Evolutionary conservation across 768 basidiomycete species (phyloP).

Genomic region (Clathrus columnatus): DNA sequence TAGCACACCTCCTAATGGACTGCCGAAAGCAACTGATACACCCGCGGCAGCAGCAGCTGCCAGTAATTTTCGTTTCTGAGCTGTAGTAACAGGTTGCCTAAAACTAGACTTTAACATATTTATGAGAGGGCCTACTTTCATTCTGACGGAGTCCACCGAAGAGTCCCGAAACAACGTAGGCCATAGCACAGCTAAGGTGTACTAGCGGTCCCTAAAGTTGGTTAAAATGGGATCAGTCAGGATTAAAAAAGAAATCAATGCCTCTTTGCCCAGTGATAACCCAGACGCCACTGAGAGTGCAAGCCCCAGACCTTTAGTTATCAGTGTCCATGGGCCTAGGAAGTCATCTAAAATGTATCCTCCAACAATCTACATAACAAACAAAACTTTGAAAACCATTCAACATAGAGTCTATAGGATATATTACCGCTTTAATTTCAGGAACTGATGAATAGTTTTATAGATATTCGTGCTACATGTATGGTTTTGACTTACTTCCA

Average conservation of each 20-base stretch:
- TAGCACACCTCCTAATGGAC: conserved; percentile 76
- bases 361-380: conserved; percentile 49
- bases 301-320: conserved; percentile 78
- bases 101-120: background rate
- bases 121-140: conserved; percentile 46
- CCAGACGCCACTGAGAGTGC: conserved; percentile 82
- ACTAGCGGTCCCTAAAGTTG: conserved; percentile 63
- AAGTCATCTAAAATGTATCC: conserved; percentile 85
- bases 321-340: conserved; percentile 75
- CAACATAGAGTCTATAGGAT: background rate
- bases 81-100: conserved; percentile 28
- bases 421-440: conserved; percentile 62
- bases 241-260: conserved; percentile 25
- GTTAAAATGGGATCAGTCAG: background rate
- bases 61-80: conserved; percentile 71
- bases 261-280: conserved; percentile 79
- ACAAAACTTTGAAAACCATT: background rate
- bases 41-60: conserved; percentile 81
- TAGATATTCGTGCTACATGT: background rate
- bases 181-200: conserved; percentile 78
- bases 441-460: conserved; percentile 40
- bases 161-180: conserved; percentile 54
- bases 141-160: conserved; percentile 68
- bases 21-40: conserved; percentile 83
- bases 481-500: conserved; percentile 48